Evolutionary conservation across 345 rosid species (phyloP).

Genomic region (Boechera divaricarpa): DNA sequence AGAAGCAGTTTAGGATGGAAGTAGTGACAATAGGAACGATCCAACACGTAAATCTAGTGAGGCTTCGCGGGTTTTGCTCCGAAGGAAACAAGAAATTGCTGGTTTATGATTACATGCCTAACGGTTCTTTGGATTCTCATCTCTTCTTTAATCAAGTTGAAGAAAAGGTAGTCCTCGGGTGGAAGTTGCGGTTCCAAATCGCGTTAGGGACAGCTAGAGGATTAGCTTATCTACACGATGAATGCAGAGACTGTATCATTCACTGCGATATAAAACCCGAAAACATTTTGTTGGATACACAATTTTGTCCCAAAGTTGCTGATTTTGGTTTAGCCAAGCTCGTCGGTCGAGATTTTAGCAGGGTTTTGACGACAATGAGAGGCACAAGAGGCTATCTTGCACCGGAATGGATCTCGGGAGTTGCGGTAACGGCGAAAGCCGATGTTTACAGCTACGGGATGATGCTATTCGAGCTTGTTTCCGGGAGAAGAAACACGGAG

Average conservation of each 20-base stretch:
- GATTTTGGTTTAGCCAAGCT: conserved; percentile 92
- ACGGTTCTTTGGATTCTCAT: conserved; percentile 70
- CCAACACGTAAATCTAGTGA: conserved; percentile 80
- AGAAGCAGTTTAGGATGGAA: conserved; percentile 86
- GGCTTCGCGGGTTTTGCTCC: conserved; percentile 88
- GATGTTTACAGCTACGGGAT: conserved; percentile 93
- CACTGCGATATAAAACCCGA: conserved; percentile 93
- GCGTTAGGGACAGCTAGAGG: conserved; percentile 87
- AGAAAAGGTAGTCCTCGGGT: conserved; percentile 49
- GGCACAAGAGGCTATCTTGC: conserved; percentile 95
- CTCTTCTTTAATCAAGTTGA: conserved; percentile 47
- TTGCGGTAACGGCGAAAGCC: conserved; percentile 77
- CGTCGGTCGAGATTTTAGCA: conserved; percentile 78
- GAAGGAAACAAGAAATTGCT: conserved; percentile 65
- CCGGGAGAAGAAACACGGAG: conserved; percentile 78
- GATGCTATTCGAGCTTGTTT: conserved; percentile 82
- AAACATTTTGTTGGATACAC: conserved; percentile 74
- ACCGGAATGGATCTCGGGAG: conserved; percentile 91
- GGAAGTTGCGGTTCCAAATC: conserved; percentile 68
- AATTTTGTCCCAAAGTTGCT: conserved; percentile 77
- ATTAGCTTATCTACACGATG: conserved; percentile 74
- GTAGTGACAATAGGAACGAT: conserved; percentile 77
- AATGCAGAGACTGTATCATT: conserved; percentile 85
- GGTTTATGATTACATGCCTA: conserved; percentile 82
- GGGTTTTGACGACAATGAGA: conserved; percentile 82